phyloP scores from a whole-genome alignment of 2,329 filamentous ascomycete genomes.

The Aspergillus sp. region DNA sequence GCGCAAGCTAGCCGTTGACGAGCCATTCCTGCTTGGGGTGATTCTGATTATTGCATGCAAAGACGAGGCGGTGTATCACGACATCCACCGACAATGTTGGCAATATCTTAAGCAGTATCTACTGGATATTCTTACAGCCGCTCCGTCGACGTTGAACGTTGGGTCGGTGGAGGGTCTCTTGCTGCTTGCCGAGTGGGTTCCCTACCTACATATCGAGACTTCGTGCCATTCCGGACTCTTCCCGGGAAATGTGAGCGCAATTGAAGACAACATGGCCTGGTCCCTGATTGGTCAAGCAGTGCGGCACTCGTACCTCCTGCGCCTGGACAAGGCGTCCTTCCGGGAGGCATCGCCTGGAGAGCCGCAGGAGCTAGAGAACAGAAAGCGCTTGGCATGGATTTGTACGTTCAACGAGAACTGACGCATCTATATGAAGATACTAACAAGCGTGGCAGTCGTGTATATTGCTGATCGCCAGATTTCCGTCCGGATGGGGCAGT shows the following conservation, averaged over 20 bases:
- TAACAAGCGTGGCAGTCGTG: conserved; percentile 3
- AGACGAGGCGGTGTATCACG: conserved; percentile 1
- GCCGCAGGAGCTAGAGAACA: background rate
- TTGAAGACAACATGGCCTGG: conserved; percentile 23
- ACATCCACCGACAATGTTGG: background rate
- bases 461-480: conserved; percentile 17
- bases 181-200: conserved; percentile 22
- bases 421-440: no score
- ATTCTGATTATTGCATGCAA: conserved; percentile 16
- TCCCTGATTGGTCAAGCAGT: conserved; percentile 23
- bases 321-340: conserved; percentile 19
- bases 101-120: conserved; percentile 8
- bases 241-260: background rate
- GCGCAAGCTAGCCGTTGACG: background rate
- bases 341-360: background rate
- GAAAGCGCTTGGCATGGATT: conserved; percentile 13
- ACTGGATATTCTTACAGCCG: conserved; percentile 14
- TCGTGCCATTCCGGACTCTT: background rate
- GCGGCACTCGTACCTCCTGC: conserved; percentile 21
- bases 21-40: conserved; percentile 11
- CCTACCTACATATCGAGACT: background rate
- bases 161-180: conserved; percentile 20
- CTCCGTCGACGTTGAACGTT: conserved; percentile 11
- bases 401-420: conserved; percentile 1
- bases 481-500: conserved; percentile 16